These are phyloP conservation scores for Fusarium succisae DNA, from an alignment of 2,329 filamentous ascomycete species.

Conservation along the genomic window DNA sequence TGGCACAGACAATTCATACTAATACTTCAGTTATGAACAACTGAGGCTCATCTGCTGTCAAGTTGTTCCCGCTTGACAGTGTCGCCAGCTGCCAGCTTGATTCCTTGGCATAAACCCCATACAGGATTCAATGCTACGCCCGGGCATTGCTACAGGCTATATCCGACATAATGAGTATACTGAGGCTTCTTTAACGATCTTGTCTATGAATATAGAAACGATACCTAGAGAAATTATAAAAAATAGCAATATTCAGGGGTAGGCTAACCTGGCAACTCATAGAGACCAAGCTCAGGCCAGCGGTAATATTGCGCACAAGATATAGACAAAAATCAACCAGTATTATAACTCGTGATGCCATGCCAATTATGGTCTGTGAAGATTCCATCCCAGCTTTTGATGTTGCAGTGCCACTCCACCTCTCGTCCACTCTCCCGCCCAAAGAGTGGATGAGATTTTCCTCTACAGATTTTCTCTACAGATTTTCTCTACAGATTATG, in stretches of 20 bases:
- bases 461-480: neutral
- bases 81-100: slow-evolving; percentile 3
- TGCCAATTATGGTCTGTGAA: neutral
- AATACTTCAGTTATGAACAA: no score
- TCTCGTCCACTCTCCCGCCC: neutral
- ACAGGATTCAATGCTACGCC: no score
- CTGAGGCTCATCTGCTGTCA: neutral
- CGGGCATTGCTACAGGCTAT: neutral
- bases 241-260: neutral
- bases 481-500: neutral
- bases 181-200: fast-evolving
- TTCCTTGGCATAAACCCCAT: neutral
- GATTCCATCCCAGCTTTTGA: neutral
- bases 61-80: neutral
- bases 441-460: neutral
- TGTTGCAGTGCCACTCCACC: neutral
- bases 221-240: no score
- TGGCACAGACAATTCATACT: neutral
- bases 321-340: neutral
- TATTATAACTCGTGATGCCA: fast-evolving
- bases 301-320: neutral
- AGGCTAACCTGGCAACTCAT: neutral
- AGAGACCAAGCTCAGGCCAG: no score
- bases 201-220: neutral
- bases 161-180: no score